A percentile compares a stretch with the other conserved stretches of the same genome.
Conservation (phyloP, 768 basidiomycete species). For the Mycena kentingensis region DNA sequence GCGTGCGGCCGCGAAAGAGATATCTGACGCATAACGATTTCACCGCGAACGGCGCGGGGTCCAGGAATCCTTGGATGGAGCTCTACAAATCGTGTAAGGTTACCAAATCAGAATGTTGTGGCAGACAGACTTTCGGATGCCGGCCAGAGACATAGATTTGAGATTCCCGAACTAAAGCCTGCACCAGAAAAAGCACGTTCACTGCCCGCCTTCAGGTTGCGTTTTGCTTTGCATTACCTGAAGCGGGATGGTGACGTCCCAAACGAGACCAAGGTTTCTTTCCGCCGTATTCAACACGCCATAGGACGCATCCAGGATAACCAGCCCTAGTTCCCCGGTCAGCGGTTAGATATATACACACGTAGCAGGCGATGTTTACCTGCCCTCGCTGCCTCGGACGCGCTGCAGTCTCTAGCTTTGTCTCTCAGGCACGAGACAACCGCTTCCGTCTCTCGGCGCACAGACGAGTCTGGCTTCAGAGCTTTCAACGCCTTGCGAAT, state of each 20-base stretch:
- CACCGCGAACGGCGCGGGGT: slow-evolving; percentile 72
- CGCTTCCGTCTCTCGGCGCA: slow-evolving; percentile 64
- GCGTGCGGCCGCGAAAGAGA: slow-evolving; percentile 69
- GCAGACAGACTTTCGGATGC: slow-evolving; percentile 63
- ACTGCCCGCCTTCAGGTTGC: neutral
- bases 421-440: slow-evolving; percentile 66
- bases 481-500: slow-evolving; percentile 65
- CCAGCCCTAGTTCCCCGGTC: slow-evolving; percentile 53
- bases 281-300: slow-evolving; percentile 55
- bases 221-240: slow-evolving; percentile 44
- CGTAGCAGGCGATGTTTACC: slow-evolving; percentile 44
- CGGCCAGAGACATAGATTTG: slow-evolving; percentile 79
- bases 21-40: slow-evolving; percentile 77
- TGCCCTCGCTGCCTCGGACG: slow-evolving; percentile 64
- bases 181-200: neutral
- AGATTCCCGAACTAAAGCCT: slow-evolving; percentile 72
- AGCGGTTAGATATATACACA: slow-evolving; percentile 14
- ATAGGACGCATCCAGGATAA: slow-evolving; percentile 77
- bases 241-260: slow-evolving; percentile 80
- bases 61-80: slow-evolving; percentile 84
- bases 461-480: slow-evolving; percentile 64
- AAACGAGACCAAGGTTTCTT: slow-evolving; percentile 53
- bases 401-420: slow-evolving; percentile 61
- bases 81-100: slow-evolving; percentile 42
- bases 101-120: slow-evolving; percentile 11